phyloP scores from a whole-genome alignment of 2,329 filamentous ascomycete species.

The Diaporthe sp. region DNA sequence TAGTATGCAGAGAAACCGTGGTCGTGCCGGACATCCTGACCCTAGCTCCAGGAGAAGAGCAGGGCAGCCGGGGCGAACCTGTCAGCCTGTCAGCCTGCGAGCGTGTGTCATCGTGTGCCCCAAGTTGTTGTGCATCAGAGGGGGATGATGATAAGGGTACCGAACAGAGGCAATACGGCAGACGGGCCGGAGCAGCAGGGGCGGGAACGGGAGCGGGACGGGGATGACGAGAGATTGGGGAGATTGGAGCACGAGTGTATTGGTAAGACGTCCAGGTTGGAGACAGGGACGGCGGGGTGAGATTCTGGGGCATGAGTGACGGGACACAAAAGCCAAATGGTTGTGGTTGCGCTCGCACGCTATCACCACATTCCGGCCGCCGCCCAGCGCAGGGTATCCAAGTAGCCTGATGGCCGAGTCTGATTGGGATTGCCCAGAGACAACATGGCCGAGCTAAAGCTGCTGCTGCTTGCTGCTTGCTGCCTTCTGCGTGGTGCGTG shows the following conservation, averaged over 20 bases:
- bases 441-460: conserved; percentile 15
- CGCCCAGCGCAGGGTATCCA: background rate
- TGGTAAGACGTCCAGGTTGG: conserved; percentile 5
- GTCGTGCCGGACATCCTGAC: background rate
- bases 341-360: background rate
- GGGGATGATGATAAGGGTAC: background rate
- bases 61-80: background rate
- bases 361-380: conserved; percentile 10
- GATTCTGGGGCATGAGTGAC: background rate
- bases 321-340: background rate
- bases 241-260: background rate
- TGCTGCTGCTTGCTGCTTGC: background rate
- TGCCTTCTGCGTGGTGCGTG: background rate
- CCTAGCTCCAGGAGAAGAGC: background rate
- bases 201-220: conserved; percentile 30
- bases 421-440: background rate
- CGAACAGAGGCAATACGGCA: conserved; percentile 4
- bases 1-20: background rate
- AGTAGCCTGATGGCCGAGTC: background rate
- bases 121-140: background rate
- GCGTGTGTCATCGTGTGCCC: background rate
- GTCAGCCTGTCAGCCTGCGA: background rate
- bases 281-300: background rate
- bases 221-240: conserved; percentile 25
- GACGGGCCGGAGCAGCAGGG: conserved; percentile 25